phyloP scores from a whole-genome alignment of 306 rosid species.

The Luffa aegyptiaca region DNA sequence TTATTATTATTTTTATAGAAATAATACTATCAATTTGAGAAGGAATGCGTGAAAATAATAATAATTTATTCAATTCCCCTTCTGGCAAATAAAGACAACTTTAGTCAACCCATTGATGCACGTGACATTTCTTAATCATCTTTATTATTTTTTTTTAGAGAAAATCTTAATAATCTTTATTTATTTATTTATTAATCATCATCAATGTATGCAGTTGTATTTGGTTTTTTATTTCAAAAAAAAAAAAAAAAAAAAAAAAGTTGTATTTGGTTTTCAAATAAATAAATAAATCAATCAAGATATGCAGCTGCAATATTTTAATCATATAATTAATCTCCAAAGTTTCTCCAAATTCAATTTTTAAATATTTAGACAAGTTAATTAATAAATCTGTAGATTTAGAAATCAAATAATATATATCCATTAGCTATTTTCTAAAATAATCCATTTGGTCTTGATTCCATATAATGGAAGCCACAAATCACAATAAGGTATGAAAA shows the following conservation, averaged over 20 bases:
- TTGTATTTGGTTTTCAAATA: no score
- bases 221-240: no score
- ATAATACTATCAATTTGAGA: no score
- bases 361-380: background rate
- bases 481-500: background rate
- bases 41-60: no score
- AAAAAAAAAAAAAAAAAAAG: no score
- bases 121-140: background rate
- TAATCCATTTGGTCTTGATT: background rate
- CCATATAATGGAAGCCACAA: background rate
- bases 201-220: no score
- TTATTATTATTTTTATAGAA: no score
- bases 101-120: background rate
- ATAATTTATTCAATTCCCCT: no score
- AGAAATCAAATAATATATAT: background rate
- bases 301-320: background rate
- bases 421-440: background rate
- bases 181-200: no score
- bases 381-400: background rate
- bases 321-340: background rate
- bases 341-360: background rate
- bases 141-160: no score
- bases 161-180: no score
- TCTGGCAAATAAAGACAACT: background rate
- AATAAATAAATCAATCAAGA: no score